Evolutionary conservation across 257 asterid species (phyloP).

Genomic region (Verbena officinalis): DNA sequence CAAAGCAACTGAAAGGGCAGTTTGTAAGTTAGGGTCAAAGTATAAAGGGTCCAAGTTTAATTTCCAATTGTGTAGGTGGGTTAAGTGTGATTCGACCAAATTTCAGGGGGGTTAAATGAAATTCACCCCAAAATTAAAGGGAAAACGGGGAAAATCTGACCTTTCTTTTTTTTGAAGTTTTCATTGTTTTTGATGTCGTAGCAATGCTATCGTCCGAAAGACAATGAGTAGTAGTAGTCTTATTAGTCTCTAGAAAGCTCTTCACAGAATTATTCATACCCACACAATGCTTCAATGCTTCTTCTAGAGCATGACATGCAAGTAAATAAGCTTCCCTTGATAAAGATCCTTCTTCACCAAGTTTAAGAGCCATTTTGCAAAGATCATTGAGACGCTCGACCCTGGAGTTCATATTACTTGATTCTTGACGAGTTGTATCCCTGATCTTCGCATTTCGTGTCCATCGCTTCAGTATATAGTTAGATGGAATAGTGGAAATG

Average conservation of each 20-base stretch:
- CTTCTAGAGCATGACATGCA: conserved; percentile 42
- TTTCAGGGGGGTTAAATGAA: no score
- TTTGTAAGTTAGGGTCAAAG: no score
- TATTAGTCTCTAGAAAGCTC: no score
- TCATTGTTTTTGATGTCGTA: conserved; percentile 32
- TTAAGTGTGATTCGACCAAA: no score
- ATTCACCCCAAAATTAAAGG: neutral
- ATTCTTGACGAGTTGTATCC: conserved; percentile 24
- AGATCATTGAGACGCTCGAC: conserved; percentile 49
- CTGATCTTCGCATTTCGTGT: conserved; percentile 40
- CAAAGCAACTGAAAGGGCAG: no score
- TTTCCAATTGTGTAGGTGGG: no score
- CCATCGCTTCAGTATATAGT: conserved; percentile 49
- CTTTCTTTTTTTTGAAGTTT: conserved; percentile 41
- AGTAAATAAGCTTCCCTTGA: conserved; percentile 45
- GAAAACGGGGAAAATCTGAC: conserved; percentile 21
- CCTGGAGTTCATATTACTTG: conserved; percentile 30
- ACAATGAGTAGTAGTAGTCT: conserved; percentile 31
- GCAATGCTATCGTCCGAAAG: conserved; percentile 17
- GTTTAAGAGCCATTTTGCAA: conserved; percentile 43
- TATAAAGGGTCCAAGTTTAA: no score
- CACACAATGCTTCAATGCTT: conserved; percentile 40
- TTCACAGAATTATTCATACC: no score
- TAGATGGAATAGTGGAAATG: conserved; percentile 38
- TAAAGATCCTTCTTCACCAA: conserved; percentile 50